Base-by-base conservation (phyloP, 192 early-diverging fungal species). In the Coemansia umbellata region DNA sequence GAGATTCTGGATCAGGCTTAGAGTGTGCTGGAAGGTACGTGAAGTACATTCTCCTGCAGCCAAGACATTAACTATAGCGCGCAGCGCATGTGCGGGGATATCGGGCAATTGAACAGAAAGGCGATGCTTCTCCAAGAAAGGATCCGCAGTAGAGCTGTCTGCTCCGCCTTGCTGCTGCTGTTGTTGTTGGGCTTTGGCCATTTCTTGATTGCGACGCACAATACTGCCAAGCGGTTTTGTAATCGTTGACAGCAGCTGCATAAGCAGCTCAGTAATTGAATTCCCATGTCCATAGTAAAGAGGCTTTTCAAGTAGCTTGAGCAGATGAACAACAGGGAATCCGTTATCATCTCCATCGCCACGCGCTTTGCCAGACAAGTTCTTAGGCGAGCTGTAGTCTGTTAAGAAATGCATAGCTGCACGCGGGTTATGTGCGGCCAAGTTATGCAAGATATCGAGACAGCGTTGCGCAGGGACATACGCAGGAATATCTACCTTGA, bases 1-100 rank as follows among this genome's bases (percentile, higher is more conserved):
- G 26, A 98, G 74, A 45, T 95, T 85, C 58, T 93, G 92, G 42
- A 98, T 93, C 22, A 93, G 86, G 30, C 85, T 81, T 6, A 96
- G 77, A 3, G 91, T 94, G 59, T 87, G 90, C 75, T 95, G 92
- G 85, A 97, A 98, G 2, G 92, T 98, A 51, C 86, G 87, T 57
- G 87, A 85, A 17, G 96, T 89, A 59, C 91, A 92, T 65, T 92
- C 93, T 18, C 90, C 92, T 14, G 82, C 84, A 18, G 90, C 93
- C 27, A 98, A 69, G 0, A 95, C 92, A 49, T 94, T 88, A 26
- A 98, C 91, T 21, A 98, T 86, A 3, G 86, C 67, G 10, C 85
- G 84, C n/a, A 94, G 56, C 45, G 87, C 89, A 30, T 86, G 78
- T 4, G 88, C 86, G 10, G 94, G 95, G 37, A 96, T 88, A 1